Evolutionary conservation across 2,329 filamentous ascomycete species (phyloP).

Genomic region (Sporothrix pseudoabietina): DNA sequence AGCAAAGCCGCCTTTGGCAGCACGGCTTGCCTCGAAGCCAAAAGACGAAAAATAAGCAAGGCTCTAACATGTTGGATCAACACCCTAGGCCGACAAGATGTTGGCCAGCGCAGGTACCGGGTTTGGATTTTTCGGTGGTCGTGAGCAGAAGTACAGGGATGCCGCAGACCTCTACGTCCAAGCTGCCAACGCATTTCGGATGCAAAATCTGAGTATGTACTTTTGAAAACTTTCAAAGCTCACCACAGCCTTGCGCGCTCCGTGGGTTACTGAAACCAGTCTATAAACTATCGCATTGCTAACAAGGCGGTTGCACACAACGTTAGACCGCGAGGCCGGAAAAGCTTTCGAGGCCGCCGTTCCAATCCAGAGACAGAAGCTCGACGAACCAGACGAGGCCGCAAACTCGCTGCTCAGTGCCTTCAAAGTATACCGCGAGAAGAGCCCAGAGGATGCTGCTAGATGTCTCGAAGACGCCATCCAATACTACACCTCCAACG

Average conservation of each 20-base stretch:
- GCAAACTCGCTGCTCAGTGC: conserved; percentile 87
- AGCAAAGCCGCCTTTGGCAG: neutral
- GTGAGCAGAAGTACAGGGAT: conserved; percentile 84
- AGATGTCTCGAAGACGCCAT: conserved; percentile 79
- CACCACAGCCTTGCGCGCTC: too few relatives aligned
- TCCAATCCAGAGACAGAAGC: conserved; percentile 73
- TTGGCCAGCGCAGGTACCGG: conserved; percentile 73
- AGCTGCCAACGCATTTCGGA: conserved; percentile 87
- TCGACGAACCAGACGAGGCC: conserved; percentile 90
- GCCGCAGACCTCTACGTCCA: conserved; percentile 85
- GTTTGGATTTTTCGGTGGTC: conserved; percentile 87
- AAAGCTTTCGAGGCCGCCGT: conserved; percentile 85
- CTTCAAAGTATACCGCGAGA: conserved; percentile 91
- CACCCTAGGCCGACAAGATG: conserved; percentile 77
- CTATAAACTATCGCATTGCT: neutral
- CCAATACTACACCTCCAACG: conserved; percentile 81
- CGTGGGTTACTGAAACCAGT: neutral
- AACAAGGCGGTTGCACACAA: neutral
- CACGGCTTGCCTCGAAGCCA: neutral
- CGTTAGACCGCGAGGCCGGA: conserved; percentile 77
- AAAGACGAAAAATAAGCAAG: neutral
- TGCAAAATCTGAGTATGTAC: conserved; percentile 75
- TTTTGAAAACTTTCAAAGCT: too few relatives aligned
- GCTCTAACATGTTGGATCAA: neutral
- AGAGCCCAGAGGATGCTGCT: conserved; percentile 79